Conservation (phyloP, 2,329 filamentous ascomycete genomes). For the Penicillium occitanis region DNA sequence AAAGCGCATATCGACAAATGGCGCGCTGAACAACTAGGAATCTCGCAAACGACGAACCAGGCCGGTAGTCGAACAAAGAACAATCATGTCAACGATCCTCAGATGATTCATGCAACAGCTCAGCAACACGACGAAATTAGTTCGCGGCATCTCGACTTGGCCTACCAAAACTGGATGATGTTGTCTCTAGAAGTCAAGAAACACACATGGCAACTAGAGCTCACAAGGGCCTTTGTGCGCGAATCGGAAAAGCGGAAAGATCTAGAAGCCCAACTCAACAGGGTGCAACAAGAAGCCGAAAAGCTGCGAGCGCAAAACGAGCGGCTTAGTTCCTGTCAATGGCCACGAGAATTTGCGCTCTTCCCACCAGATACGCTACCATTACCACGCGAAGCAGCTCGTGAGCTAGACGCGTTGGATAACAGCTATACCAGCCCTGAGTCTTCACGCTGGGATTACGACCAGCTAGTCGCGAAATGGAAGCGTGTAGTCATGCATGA, state of each 20-base stretch:
- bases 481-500: constrained; percentile 49
- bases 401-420: constrained; percentile 39
- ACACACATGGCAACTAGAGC: constrained; percentile 49
- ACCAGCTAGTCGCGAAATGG: constrained; percentile 51
- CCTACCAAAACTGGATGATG: constrained; percentile 73
- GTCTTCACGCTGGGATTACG: constrained; percentile 49
- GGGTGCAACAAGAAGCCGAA: constrained; percentile 50
- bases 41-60: constrained; percentile 39
- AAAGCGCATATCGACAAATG: constrained; percentile 66
- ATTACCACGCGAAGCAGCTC: constrained; percentile 39
- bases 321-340: constrained; percentile 47
- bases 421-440: constrained; percentile 35
- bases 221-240: constrained; percentile 48
- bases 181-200: constrained; percentile 57
- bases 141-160: constrained; percentile 71
- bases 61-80: constrained; percentile 42
- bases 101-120: constrained; percentile 48
- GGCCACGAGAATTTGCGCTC: constrained; percentile 50
- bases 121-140: constrained; percentile 67
- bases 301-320: constrained; percentile 51
- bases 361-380: constrained; percentile 49
- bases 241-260: constrained; percentile 47
- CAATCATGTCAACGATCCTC: constrained; percentile 35
- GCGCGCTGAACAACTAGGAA: constrained; percentile 51
- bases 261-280: constrained; percentile 44